Base-by-base conservation (phyloP, 371 early-diverging fungal genomes). In the Blakeslea trispora region DNA sequence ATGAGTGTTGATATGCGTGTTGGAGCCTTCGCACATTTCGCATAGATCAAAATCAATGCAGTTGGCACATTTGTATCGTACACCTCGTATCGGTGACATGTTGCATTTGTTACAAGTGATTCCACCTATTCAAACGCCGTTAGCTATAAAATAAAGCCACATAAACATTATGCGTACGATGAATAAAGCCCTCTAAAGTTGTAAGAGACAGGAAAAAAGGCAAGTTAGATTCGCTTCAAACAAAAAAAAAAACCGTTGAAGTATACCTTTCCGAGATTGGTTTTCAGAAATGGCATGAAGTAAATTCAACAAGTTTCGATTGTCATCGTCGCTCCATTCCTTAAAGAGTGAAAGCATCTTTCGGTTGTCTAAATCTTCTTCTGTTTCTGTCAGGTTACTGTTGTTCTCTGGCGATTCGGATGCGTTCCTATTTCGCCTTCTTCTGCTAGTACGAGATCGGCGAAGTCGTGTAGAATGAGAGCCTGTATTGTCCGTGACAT, bases 31-130 rank as follows among this genome's bases (percentile, higher is more conserved):
- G 66, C 97, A 97, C 32, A 81, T 72, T 64, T 93, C 94, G 65
- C 98, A 97, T n/a, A 97, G 66, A 77, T 97, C 98, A 63, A 83
- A 93, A 57, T 94, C 94, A 42, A 89, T 85, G 59, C 98, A 97
- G 57, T 96, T 94, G 40, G 90, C 88, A 63, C 98, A 97, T 59
- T 92, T 94, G 82, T 88, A 96, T 5, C 98, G 87, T 31, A 87
- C 74, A 1, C 98, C 98, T 18, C 95, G 84, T 50, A 97, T 88
- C 1, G 97, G 97, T 39, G 87, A 81, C 41, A 81, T 80, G 11
- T 83, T 81, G 64, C 98, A 97, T 68, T 89, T 87, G 74, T 95
- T 92, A 72, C 98, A 97, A 19, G 94, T 91, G 15, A 94, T 92
- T 5, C 95, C 92, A 28, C 94, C 85, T 85, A 64, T 19, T 6